Conservation (phyloP, 1,284 basidiomycete genomes). For the Chondrostereum purpureum region DNA sequence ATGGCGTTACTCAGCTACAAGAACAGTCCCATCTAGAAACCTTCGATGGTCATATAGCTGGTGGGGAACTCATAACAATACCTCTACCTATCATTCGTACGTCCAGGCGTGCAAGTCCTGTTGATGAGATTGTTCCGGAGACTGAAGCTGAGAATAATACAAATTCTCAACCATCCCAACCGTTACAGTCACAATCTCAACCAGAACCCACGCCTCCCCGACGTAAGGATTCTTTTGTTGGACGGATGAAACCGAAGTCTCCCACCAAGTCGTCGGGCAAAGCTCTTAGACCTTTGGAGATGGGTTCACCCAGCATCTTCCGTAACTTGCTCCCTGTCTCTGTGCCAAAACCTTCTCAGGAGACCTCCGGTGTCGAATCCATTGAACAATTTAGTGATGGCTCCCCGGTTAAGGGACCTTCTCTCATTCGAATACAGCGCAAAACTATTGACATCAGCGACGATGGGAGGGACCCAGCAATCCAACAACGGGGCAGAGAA, state of each 20-base stretch:
- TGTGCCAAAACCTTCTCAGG: not conserved
- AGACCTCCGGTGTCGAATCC: not conserved
- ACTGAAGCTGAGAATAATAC: not conserved
- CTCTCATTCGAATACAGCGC: not conserved
- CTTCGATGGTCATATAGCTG: too few relatives aligned
- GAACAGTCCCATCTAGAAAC: too few relatives aligned
- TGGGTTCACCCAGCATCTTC: not conserved
- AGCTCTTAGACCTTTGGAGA: not conserved
- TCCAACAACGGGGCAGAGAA: not conserved
- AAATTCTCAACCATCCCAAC: not conserved
- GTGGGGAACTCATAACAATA: too few relatives aligned
- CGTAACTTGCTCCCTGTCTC: not conserved
- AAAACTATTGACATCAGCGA: not conserved
- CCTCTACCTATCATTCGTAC: not conserved
- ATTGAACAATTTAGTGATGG: not conserved
- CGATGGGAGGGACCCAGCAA: not conserved
- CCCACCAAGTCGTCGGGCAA: not conserved
- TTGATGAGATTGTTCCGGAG: slow-evolving; percentile 3
- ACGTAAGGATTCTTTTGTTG: not conserved
- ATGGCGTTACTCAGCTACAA: too few relatives aligned
- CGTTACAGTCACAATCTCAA: too few relatives aligned
- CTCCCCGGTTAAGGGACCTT: not conserved
- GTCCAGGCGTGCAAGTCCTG: not conserved
- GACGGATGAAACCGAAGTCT: not conserved
- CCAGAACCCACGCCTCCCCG: too few relatives aligned